Evolutionary conservation across 2,329 filamentous ascomycete species (phyloP).

Genomic region (Fusarium buxicola): DNA sequence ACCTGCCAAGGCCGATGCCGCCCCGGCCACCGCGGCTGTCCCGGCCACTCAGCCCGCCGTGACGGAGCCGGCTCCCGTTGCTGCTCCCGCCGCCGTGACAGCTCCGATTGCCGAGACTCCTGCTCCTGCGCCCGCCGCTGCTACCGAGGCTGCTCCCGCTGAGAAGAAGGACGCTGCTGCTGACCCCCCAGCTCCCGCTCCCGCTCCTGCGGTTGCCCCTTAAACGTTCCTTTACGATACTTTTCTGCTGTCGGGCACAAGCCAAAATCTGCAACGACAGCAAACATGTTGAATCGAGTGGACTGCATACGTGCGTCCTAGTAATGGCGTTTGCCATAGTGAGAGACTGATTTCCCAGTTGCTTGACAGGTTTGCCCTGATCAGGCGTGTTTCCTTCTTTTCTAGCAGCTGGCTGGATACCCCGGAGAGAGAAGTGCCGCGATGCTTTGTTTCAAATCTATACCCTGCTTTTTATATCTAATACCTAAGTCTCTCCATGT

Average conservation of each 20-base stretch:
- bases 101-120: slow-evolving; percentile 42
- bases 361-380: slow-evolving; percentile 8
- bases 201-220: slow-evolving; percentile 40
- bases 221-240: slow-evolving; percentile 15
- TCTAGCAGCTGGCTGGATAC: slow-evolving; percentile 50
- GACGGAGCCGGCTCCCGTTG: slow-evolving; percentile 35
- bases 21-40: slow-evolving; percentile 44
- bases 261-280: slow-evolving; percentile 5
- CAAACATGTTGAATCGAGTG: slow-evolving; percentile 12
- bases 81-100: slow-evolving; percentile 35
- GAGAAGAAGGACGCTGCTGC: slow-evolving; percentile 8
- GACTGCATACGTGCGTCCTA: slow-evolving; percentile 1
- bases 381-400: slow-evolving; percentile 36
- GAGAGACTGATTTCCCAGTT: slow-evolving; percentile 10
- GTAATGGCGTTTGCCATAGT: slow-evolving; percentile 8
- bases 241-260: slow-evolving; percentile 10
- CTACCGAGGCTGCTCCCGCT: slow-evolving; percentile 35
- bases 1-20: slow-evolving; percentile 46
- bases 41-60: slow-evolving; percentile 45
- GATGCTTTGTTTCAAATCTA: slow-evolving; percentile 47
- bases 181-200: slow-evolving; percentile 30
- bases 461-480: slow-evolving; percentile 47
- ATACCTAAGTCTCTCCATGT: slow-evolving; percentile 32
- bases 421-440: slow-evolving; percentile 44
- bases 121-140: slow-evolving; percentile 39